These are phyloP conservation scores for Epichloe baconii DNA, from an alignment of 2,329 filamentous ascomycete species.

Conservation along the genomic window DNA sequence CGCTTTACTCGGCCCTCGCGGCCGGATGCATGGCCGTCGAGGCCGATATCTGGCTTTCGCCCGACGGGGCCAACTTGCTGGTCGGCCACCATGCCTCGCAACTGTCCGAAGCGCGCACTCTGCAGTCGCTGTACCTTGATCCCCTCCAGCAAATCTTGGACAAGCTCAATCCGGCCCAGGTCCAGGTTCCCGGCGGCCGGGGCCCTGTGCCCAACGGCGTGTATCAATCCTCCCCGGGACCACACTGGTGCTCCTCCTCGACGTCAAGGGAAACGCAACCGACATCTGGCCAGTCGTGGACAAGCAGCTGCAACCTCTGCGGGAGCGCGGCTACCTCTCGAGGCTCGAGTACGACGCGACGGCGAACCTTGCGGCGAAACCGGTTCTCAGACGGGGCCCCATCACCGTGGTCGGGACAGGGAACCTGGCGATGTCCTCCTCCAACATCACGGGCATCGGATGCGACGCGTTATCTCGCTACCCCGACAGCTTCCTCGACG, in stretches of 20 bases:
- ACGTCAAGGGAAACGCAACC: constrained; percentile 42
- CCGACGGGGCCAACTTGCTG: constrained; percentile 35
- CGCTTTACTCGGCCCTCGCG: constrained; percentile 47
- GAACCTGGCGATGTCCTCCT: constrained; percentile 18
- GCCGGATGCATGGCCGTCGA: constrained; percentile 50
- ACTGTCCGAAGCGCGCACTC: constrained; percentile 40
- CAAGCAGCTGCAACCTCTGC: constrained; percentile 37
- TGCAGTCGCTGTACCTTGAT: constrained; percentile 47
- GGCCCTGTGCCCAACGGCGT: constrained; percentile 38
- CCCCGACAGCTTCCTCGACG: constrained; percentile 54
- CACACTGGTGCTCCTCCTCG: constrained; percentile 49
- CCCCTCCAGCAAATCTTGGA: constrained; percentile 48
- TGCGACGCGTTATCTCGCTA: constrained; percentile 3
- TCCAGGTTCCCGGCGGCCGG: neutral
- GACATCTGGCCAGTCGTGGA: constrained; percentile 15
- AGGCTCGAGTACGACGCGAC: constrained; percentile 31
- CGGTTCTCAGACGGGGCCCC: constrained; percentile 27
- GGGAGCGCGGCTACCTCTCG: constrained; percentile 42
- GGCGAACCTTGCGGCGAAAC: constrained; percentile 20
- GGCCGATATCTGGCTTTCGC: constrained; percentile 50
- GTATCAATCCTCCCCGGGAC: constrained; percentile 38
- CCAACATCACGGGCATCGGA: constrained; percentile 1
- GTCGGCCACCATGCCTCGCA: constrained; percentile 44
- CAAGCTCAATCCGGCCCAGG: constrained; percentile 7
- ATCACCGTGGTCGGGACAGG: constrained; percentile 58